Evolutionary conservation across 2,329 filamentous ascomycete species (phyloP), one percentile per base, ranked within the genome.

Genomic region (Pseudocercospora vitis): DNA sequence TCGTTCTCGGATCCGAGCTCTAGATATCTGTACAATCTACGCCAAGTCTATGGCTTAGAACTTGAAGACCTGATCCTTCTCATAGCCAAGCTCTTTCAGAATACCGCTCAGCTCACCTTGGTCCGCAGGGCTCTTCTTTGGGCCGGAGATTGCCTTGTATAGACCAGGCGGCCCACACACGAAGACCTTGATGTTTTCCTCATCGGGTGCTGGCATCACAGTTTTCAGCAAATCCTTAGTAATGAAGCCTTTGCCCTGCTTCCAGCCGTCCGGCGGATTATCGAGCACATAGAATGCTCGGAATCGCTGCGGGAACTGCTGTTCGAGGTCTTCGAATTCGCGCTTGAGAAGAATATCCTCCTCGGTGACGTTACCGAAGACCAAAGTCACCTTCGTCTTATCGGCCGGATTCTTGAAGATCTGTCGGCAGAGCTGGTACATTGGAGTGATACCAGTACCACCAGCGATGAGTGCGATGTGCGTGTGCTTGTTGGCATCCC

Each of bases 331-430:
- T 54, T 88, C 80, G 51, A 92, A 83, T 77, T 99, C 89, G 66
- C 83, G 81, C 81, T 90, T 92, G 66, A 99, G 77, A 47, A 99
- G 80, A 58, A 99, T 96, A 69, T 99, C 94, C 61, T 92, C 83
- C 77, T 97, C 89, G 21, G 77, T 78, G 56, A 96, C 76, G 77
- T 97, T 99, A 63, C 90, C 94, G 69, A 92, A 96, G 31, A 99
- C 82, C 26, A 99, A 84, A 4, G 92, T 97, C 35, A 99, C 91
- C 80, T 96, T 95, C 66, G 94, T 99, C 83, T 94, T 91, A 78
- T 99, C 94, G 37, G 89, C 83, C 56, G 92, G 90, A 82, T 96
- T 95, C 75, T 87, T 89, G 85, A 97, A 95, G 76, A 99, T 96
- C 69, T 86, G 82, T 59, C 89, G 89, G 61, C 84, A 80, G 40